Conservation (phyloP, 257 asterid genomes). For the Haberlea rhodopensis region DNA sequence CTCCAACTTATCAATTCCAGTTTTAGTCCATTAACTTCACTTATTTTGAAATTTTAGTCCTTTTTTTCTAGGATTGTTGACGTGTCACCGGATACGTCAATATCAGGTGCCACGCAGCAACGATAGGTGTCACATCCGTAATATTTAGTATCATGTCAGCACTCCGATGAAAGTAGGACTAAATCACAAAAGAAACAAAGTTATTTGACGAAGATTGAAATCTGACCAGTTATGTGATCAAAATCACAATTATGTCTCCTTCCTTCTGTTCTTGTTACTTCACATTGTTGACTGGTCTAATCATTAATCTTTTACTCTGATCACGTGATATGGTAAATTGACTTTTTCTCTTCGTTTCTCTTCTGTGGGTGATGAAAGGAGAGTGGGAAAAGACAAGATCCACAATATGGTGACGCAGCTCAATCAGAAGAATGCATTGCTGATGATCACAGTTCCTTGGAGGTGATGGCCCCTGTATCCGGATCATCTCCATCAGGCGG, state of each 20-base stretch:
- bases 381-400: conserved; percentile 51
- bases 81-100: not conserved
- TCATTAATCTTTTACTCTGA: not conserved
- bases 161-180: not conserved
- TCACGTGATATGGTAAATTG: not conserved
- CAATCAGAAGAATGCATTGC: conserved; percentile 44
- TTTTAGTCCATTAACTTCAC: too few relatives aligned
- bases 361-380: conserved; percentile 47
- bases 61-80: not conserved
- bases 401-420: conserved; percentile 35
- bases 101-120: too few relatives aligned
- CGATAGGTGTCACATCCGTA: too few relatives aligned
- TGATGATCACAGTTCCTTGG: conserved; percentile 40
- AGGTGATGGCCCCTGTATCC: conserved; percentile 31
- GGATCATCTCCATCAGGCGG: conserved; percentile 87
- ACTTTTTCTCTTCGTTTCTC: conserved; percentile 6
- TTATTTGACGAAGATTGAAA: not conserved
- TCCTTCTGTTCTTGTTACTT: not conserved
- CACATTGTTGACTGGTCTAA: not conserved
- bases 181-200: too few relatives aligned
- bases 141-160: not conserved
- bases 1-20: too few relatives aligned
- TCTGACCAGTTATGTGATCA: not conserved
- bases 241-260: not conserved
- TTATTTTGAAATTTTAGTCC: not conserved